Conservation (phyloP, 1,284 basidiomycete species). For the Irpex lacteus region DNA sequence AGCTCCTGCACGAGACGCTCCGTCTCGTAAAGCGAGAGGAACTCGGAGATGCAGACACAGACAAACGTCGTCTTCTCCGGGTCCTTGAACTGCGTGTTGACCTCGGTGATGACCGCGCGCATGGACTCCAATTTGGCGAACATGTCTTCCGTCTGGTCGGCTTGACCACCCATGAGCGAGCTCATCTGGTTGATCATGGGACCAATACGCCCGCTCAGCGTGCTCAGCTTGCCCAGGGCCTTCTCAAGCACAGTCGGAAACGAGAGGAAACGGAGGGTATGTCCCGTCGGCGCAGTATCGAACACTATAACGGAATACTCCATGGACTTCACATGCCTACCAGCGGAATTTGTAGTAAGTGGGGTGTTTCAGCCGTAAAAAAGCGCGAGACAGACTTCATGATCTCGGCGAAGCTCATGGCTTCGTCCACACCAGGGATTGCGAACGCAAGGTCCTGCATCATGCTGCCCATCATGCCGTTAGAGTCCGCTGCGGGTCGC, state of each 20-base stretch:
- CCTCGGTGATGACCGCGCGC: conserved; percentile 96
- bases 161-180: conserved; percentile 90
- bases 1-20: conserved; percentile 97
- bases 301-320: conserved; percentile 99
- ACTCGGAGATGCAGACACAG: conserved; percentile 98
- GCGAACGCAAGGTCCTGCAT: conserved; percentile 99
- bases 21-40: conserved; percentile 97
- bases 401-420: conserved; percentile 99
- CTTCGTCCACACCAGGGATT: conserved; percentile 98
- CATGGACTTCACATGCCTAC: conserved; percentile 99
- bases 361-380: background rate
- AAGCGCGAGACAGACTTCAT: conserved; percentile 80
- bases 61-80: conserved; percentile 99
- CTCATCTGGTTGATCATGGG: conserved; percentile 99
- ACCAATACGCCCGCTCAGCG: conserved; percentile 89
- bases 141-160: conserved; percentile 91
- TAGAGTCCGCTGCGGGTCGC: conserved; percentile 68
- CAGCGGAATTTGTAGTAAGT: background rate
- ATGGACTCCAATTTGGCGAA: conserved; percentile 97
- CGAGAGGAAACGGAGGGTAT: conserved; percentile 96
- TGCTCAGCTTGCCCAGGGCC: conserved; percentile 92
- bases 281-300: conserved; percentile 97
- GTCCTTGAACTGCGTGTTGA: conserved; percentile 99
- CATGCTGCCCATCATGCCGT: conserved; percentile 98
- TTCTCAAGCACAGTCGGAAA: conserved; percentile 99